Evolutionary conservation across 2,329 filamentous ascomycete genomes (phyloP), one percentile per base, ranked within the genome.

Genomic region (Penicillium janthinellum): DNA sequence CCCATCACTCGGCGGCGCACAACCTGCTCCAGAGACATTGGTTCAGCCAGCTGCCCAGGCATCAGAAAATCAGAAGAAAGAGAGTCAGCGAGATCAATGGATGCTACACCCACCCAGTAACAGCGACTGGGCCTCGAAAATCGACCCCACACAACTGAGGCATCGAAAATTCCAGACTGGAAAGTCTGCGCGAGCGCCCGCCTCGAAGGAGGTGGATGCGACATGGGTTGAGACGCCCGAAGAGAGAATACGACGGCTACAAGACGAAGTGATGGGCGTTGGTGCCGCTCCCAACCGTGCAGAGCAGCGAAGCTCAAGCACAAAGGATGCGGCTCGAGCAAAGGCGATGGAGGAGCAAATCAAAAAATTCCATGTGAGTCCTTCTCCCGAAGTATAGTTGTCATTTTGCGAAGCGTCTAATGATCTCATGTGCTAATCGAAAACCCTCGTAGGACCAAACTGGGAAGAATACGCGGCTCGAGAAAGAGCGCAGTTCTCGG

Each of bases 161-260:
- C 88, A 87, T 64, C 88, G 92, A 61, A 92, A 91, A 66, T 98
- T 97, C 80, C 88, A 91, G 54, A 90, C 89, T 0, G 86, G 87
- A 5, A 88, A 86, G 69, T 81, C 83, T 3, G 81, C 85, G 14
- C 75, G 78, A 14, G 72, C 73, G 15, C 68, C 69, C 10, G 75
- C 73, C 4, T 74, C 75, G 17, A 77, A 73, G 12, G 56, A 64
- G 5, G 74, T 78, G 17, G 72, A 74, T 70, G 87, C 86, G 22
- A 86, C 94, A 45, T 98, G 94, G 94, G 93, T 91, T 0, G 94
- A 98, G 75, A 96, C 92, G 8, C 90, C 92, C 0, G 90, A 94
- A 73, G 86, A 97, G 77, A 96, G 96, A 75, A 86, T 90, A 59
- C 88, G 89, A 75, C 84, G 92, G 41, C 78, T 97, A 22, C 88